Evolutionary conservation across 495 filamentous ascomycete genomes (phyloP).

Genomic region (Talaromyces thailandensis): DNA sequence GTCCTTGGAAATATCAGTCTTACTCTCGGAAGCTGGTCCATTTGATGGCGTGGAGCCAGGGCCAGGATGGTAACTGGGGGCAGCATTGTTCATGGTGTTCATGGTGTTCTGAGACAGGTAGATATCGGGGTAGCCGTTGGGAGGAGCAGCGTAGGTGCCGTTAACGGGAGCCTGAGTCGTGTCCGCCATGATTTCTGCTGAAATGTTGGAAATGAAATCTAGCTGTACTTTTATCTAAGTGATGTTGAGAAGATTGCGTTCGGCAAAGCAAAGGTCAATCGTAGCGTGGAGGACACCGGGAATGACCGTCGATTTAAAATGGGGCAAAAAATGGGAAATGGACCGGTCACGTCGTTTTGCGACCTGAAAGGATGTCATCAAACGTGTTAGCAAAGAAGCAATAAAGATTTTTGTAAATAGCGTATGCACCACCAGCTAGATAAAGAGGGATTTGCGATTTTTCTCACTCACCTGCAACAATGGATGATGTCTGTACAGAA

Average conservation of each 20-base stretch:
- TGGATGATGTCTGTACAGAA: constrained; percentile 1
- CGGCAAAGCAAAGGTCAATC: not conserved
- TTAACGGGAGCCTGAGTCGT: constrained; percentile 35
- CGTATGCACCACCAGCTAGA: not conserved
- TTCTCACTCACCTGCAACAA: not conserved
- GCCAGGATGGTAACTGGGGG: constrained; percentile 35
- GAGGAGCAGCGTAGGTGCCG: constrained; percentile 35
- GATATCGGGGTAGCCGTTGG: constrained; percentile 27
- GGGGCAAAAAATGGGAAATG: not conserved
- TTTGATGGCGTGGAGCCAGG: constrained; percentile 37
- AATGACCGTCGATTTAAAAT: not conserved
- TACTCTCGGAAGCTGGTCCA: constrained; percentile 30
- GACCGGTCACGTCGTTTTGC: not conserved
- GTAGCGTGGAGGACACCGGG: not conserved
- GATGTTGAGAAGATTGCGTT: not conserved
- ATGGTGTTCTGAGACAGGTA: constrained; percentile 25
- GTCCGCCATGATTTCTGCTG: constrained; percentile 26
- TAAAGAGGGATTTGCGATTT: not conserved
- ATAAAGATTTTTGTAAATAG: not conserved
- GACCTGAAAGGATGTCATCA: not conserved
- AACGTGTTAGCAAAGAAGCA: not conserved
- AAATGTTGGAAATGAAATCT: not conserved
- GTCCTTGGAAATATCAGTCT: constrained; percentile 55
- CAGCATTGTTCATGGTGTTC: constrained; percentile 14
- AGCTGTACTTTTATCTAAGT: not conserved